Base-by-base conservation (phyloP, 1,139 yeast species). In the Citeromyces hawaiiensis region DNA sequence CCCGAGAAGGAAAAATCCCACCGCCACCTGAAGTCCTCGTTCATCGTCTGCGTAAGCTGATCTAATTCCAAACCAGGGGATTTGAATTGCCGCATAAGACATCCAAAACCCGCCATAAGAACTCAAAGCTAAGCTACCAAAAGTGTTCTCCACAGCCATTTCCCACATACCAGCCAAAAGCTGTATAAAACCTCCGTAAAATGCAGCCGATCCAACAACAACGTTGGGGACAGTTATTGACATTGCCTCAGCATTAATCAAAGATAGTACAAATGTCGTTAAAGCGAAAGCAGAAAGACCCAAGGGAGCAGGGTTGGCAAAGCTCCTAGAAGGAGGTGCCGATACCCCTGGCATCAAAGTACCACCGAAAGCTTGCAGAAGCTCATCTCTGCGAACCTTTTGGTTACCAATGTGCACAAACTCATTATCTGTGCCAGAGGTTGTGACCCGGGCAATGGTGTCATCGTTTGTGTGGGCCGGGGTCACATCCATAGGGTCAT, bases 401-500 rank as follows among this genome's bases (percentile, higher is more conserved):
- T 81, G 78, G 50, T 75, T 72, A 13, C 95, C 96, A 48, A 85
- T 71, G 49, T 67, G 77, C 43, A 85, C 66, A 54, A 72, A 79
- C 43, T 80, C 82, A 35, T 23, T 21, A 13, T 35, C 37, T 18
- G 16, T 23, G 23, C 40, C 40, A 14, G 38, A 34, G n/a, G 40
- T 38, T 5, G 33, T 35, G 18, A 38, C 32, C 7, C 34, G 34
- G 10, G 34, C 87, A 72, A 87, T 85, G 66, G 87, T 80, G 55
- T 87, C 96, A 72, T 91, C 91, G 93, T 88, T 88, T 62, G 91
- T 88, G 72, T 91, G 91, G 54, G 85, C 86, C 64, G 87, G 86
- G 73, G 86, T 87, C 82, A 87, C 87, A 68, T 83, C 94, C 69
- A 94, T 94, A 64, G 94, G 95, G 57, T 96, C 95, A 74, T 88